phyloP scores from a whole-genome alignment of 768 basidiomycete species.

The Mycena rosella region DNA sequence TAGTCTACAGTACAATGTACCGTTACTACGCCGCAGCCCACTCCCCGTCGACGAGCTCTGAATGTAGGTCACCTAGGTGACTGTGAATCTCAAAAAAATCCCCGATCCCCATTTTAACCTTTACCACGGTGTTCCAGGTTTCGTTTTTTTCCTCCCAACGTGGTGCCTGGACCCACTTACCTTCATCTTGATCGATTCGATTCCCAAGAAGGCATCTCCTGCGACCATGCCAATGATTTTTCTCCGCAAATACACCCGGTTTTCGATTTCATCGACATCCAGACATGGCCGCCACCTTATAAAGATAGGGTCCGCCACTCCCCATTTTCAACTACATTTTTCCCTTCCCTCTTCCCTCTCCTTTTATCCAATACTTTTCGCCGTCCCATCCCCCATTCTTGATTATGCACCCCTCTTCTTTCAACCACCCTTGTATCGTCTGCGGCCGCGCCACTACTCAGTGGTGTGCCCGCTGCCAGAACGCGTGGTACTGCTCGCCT shows the following conservation, averaged over 20 bases:
- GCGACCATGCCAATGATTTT: slow-evolving; percentile 1
- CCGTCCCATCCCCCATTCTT: slow-evolving; percentile 55
- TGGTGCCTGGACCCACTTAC: slow-evolving; percentile 35
- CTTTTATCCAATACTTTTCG: slow-evolving; percentile 33
- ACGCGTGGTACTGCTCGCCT: slow-evolving; percentile 83
- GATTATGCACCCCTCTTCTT: slow-evolving; percentile 64
- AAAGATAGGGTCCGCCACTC: slow-evolving; percentile 24
- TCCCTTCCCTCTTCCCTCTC: slow-evolving; percentile 33
- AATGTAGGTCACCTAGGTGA: background rate
- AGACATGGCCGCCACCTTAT: slow-evolving; percentile 34
- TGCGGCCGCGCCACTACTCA: slow-evolving; percentile 82
- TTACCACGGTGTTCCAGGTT: slow-evolving; percentile 20
- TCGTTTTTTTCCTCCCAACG: slow-evolving; percentile 13
- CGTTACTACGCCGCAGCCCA: too few relatives aligned
- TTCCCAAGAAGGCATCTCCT: slow-evolving; percentile 11
- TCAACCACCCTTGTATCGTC: slow-evolving; percentile 82
- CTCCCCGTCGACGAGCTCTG: too few relatives aligned
- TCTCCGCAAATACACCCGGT: slow-evolving; percentile 7
- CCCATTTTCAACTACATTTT: slow-evolving; percentile 42
- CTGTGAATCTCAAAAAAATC: slow-evolving; percentile 19
- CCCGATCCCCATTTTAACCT: slow-evolving; percentile 23
- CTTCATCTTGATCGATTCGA: slow-evolving; percentile 2
- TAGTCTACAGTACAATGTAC: too few relatives aligned
- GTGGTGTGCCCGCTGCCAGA: slow-evolving; percentile 92
- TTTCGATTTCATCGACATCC: slow-evolving; percentile 35